Base-by-base conservation (phyloP, 305 asterid genomes). In the Solanum hybrid region DNA sequence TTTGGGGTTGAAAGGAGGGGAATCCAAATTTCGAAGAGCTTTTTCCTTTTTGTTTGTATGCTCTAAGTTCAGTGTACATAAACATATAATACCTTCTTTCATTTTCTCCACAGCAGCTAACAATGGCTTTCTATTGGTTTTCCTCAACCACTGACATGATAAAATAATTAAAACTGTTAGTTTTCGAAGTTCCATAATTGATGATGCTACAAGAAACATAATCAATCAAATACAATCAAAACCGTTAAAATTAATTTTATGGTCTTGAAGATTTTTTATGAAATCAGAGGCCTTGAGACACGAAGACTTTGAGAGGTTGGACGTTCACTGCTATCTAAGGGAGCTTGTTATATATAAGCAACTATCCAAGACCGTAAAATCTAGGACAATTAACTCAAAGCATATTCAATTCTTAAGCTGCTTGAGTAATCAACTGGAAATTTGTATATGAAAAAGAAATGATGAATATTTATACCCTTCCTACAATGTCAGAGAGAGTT, bases 101-200 rank as follows among this genome's bases (percentile, higher is more conserved):
- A 96, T 96, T 92, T 96, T 96, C 93, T 96, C 98, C 77, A 95
- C 92, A 56, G 97, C 97, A 37, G 98, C 98, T 90, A 96, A 93
- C 95, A 96, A 89, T 89, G 98, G 98, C 79, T 93, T 96, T 73
- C 98, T 89, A 89, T 95, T 91, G 24, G 98, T 96, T 92, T 93
- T 94, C 94, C 91, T 94, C 92, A 98, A 90, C 99, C 99, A 98
- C 99, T 98, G 96, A 56, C 92, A 90, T 24, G 85, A 91, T 14
- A 60, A 46, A 90, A 92, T 82, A 89, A 29, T 76, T 79, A 76
- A 71, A 89, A 88, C 80, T 82, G 32, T 66, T n/a, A 85, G 87
- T 80, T 86, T 89, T 40, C 27, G 3, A 60, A 11, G 56, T 81
- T 81, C 16, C 36, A 26, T 12, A 81, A 81, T 27, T 81, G 69